Base-by-base conservation (phyloP, 2,329 filamentous ascomycete species). In the Fusarium mangiferae region DNA sequence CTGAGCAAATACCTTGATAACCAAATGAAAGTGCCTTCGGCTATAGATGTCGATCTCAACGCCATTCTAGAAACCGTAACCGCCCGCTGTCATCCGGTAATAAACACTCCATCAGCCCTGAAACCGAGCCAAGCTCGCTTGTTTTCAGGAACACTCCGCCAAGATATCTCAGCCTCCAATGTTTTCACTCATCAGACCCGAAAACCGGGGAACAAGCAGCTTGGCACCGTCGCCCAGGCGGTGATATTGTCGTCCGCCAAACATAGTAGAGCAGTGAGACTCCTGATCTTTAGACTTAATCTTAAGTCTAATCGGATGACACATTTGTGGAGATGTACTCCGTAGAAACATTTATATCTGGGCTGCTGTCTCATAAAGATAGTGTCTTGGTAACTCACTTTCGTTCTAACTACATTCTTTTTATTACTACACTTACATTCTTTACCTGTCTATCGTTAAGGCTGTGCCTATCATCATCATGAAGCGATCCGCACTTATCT, bases 201-300 rank as follows among this genome's bases (percentile, higher is more conserved):
- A 35, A 57, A 67, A 67, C 46, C 46, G 60, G 46, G n/a, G 41
- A 45, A 62, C n/a, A 54, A 26, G 46, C 44, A 22, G 20, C 66
- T 69, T 69, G 66, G 65, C 66, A 30, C 7, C 18, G 13, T 18
- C 62, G 71, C 75, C 73, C 69, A 77, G 75, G 42, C 70, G 75
- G 75, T 33, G 38, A 75, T 76, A 62, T 55, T 55, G 20, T 28
- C 57, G 22, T 77, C 75, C 75, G 73, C 75, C 75, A 77, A 75
- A 69, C 68, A 61, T 49, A 61, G 20, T 1, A 14, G 18, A 28
- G 46, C n/a, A 26, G 35, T 33, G 56, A 58, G 54, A 54, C 62
- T 51, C 51, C 59, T 66, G 39, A 41, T n/a, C 35, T 5, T 54
- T 46, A 57, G 42, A 51, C 20, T 66, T 76, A 73, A 76, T 68